Conservation (phyloP, 768 basidiomycete species). For the Kockovaella imperatae region DNA sequence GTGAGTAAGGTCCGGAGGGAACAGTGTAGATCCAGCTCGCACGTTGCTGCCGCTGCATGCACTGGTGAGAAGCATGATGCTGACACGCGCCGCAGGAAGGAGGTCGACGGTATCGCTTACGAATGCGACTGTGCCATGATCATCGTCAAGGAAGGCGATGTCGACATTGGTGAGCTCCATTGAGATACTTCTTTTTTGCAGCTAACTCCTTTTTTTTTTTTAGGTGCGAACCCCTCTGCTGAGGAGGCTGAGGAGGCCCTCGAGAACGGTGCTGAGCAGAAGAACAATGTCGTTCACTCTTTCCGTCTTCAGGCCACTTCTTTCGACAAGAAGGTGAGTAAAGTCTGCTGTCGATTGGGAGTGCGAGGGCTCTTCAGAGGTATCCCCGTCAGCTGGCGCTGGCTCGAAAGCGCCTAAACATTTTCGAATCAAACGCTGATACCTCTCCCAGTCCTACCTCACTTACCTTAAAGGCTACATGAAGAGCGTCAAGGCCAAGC, state of each 20-base stretch:
- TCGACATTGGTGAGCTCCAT: slow-evolving; percentile 71
- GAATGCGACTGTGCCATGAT: slow-evolving; percentile 78
- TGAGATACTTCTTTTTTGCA: not conserved
- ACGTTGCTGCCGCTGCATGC: not conserved
- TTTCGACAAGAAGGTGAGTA: slow-evolving; percentile 74
- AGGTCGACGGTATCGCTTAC: slow-evolving; percentile 66
- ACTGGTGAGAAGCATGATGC: no score
- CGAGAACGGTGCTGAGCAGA: slow-evolving; percentile 64
- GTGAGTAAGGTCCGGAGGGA: slow-evolving; percentile 49
- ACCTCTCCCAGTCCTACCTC: slow-evolving; percentile 50
- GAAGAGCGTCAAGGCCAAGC: slow-evolving; percentile 72
- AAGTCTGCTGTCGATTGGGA: not conserved
- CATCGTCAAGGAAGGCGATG: slow-evolving; percentile 63
- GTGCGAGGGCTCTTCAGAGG: no score
- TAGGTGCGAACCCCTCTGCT: slow-evolving; percentile 85
- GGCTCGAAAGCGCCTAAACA: no score
- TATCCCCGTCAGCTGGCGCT: no score
- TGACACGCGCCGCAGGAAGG: slow-evolving; percentile 53
- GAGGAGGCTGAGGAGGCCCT: slow-evolving; percentile 76
- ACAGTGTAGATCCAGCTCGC: not conserved
- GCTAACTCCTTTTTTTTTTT: not conserved
- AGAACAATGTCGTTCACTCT: slow-evolving; percentile 87
- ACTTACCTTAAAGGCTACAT: slow-evolving; percentile 89
- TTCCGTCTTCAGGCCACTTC: slow-evolving; percentile 74
- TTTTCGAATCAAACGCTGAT: no score